phyloP scores from a whole-genome alignment of 805 yeast genomes.

The Metschnikowia rubicola region DNA sequence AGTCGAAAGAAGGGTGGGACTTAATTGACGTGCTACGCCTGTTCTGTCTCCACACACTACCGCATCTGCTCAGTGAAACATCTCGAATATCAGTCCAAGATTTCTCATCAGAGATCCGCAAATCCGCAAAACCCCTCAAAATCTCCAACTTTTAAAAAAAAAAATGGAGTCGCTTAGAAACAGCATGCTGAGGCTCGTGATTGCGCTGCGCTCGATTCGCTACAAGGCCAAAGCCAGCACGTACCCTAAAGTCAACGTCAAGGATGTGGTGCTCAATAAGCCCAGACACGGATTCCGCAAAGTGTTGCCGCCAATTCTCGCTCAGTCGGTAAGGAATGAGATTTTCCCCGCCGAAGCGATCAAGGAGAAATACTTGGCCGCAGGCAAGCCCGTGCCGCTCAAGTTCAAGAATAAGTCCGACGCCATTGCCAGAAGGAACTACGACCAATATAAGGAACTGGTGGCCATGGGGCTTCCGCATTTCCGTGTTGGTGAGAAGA shows the following conservation, averaged over 20 bases:
- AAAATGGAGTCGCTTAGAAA: slow-evolving; percentile 6
- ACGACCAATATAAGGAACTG: slow-evolving; percentile 43
- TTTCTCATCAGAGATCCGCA: background rate
- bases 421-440: slow-evolving; percentile 36
- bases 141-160: background rate
- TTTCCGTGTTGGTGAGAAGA: slow-evolving; percentile 74
- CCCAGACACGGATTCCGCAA: slow-evolving; percentile 40
- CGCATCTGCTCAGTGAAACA: too few species aligned
- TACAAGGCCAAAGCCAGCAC: slow-evolving; percentile 28
- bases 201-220: slow-evolving; percentile 21
- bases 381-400: slow-evolving; percentile 43
- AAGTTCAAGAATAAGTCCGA: slow-evolving; percentile 35
- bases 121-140: background rate
- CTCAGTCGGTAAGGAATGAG: slow-evolving; percentile 39
- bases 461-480: slow-evolving; percentile 68
- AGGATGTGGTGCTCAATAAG: slow-evolving; percentile 36
- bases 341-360: slow-evolving; percentile 38
- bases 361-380: slow-evolving; percentile 29
- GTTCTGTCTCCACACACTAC: background rate
- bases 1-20: too few species aligned
- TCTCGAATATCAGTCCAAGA: background rate
- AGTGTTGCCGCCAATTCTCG: slow-evolving; percentile 35
- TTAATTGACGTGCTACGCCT: too few species aligned
- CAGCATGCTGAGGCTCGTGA: slow-evolving; percentile 7
- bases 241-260: slow-evolving; percentile 39